Base-by-base conservation (phyloP, 257 asterid species). In the Nicotiana paniculata region DNA sequence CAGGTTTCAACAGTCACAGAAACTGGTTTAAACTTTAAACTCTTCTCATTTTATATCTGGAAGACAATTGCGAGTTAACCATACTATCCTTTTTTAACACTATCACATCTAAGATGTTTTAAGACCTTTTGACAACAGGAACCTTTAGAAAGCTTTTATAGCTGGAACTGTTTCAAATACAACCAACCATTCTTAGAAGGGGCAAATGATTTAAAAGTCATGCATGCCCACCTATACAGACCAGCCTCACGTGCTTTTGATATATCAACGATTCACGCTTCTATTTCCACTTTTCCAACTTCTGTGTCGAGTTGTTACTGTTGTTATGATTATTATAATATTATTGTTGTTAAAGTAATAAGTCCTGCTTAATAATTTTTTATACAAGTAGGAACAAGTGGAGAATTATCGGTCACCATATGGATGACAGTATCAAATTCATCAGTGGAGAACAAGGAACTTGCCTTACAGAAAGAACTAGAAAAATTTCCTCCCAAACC, bases 401-500 rank as follows among this genome's bases (percentile, higher is more conserved):
- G 63, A 51, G 63, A 75, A 28, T 48, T 75, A 75, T 75, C 80
- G 53, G 26, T 75, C 63, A 75, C 26, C 17, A 48, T 28, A 51
- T 48, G 28, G 46, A 9, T 75, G 80, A 15, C 15, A 75, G 30
- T 58, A 75, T 75, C 43, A 75, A 74, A 74, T 74, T 74, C 79
- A 48, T 75, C 26, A 75, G 15, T 75, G 21, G 80, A 75, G 35
- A 51, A 26, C 46, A 75, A 28, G 80, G 59, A 65, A 79, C 72
- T 79, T 79, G 74, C 82, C 72, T 59, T 57, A 8, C 35, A 59
- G 58, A 78, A 59, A 78, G 82, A 58, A 39, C 82, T 61, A 86
- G 46, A 87, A 84, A 76, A 77, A 57, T 76, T 80, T 85, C 83
- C 35, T 84, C 80, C 86, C 83, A 26, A 82, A 57, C 10, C 80